Evolutionary conservation across 1,284 basidiomycete species (phyloP), one percentile per base, ranked within the genome.

Genomic region (Ustilago loliicola): DNA sequence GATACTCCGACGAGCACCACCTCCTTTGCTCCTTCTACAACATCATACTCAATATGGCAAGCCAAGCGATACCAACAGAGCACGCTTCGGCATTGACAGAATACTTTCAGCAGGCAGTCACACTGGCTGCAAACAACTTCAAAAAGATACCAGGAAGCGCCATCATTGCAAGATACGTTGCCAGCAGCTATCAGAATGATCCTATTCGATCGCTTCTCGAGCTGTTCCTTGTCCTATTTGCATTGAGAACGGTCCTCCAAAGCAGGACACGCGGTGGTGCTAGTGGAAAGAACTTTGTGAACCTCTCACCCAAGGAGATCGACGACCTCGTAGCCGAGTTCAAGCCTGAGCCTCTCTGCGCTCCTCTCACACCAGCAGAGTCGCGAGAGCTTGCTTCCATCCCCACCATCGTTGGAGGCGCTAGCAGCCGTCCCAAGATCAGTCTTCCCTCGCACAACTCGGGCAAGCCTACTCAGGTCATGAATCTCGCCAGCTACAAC

Each of bases 281-380:
- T 63, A 91, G 90, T 30, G 92, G 91, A n/a, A 94, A 93, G 85
- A 92, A 86, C 68, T 98, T 96, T 86, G 94, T 99, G 72, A 90
- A 94, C 83, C 93, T 98, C 67, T 91, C 89, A 54, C 93, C 95
- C 80, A 95, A 96, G 94, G 97, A 99, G 91, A 92, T 98, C 68
- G 92, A 98, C 85, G 96, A 99, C 82, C 90, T 99, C 42, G 94
- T 99, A 1, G 92, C 94, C 66, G 97, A 99, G 86, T 99, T 96
- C 94, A 89, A 89, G 11, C 97, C 97, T 0, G 94, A 96, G 77
- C 92, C 94, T 15, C 90, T 99, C 3, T 92, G 90, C 7, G 89
- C 90, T 36, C 90, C 91, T 21, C 89, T 93, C 53, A 88, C 88
- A 15, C 87, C 89, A 0, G 87, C 88, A 63, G 93, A 95, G 82